Evolutionary conservation across 345 rosid species (phyloP), one percentile per base, ranked within the genome.

Genomic region (Camelina hispida): DNA sequence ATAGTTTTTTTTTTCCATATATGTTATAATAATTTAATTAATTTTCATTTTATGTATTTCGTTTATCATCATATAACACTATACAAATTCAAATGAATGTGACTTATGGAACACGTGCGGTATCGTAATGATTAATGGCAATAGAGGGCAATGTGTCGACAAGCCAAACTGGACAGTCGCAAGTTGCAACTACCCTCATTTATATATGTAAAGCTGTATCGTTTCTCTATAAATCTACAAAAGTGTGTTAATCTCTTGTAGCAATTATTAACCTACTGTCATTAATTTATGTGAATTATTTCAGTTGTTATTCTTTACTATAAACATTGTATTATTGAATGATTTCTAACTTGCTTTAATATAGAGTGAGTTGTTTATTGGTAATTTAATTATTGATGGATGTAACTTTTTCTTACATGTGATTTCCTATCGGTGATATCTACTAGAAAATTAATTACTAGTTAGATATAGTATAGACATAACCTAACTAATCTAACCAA

Each of bases 91-190:
- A 20, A 34, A 66, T 56, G 66, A 66, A 23, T 65, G 72, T 28
- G 72, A 66, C 43, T 40, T 11, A 40, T 11, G 43, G 43, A 40
- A 74, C 72, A 66, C 78, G 78, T 66, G 78, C 66, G 72, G 35
- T 40, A 79, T 52, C 64, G 55, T 78, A 75, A 70, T 78, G 51
- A 43, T 44, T 43, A 62, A 20, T 63, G 63, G 38, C 35, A 20
- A 11, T 34, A 7, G 50, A 46, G 66, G 6, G 51, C 72, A 72
- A 66, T 70, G 51, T 32, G 43, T 75, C 59, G 74, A 71, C 72
- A 78, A 73, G 71, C 82, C 81, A 78, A 78, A 81, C 82, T 87
- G 79, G 73, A 75, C 43, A 67, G 62, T 75, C 62, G 38, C 68
- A 75, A 75, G 62, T 74, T 53, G 30, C 68, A 75, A 75, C 79